Base-by-base conservation (phyloP, 2,329 filamentous ascomycete species). In the Colletotrichum lini region DNA sequence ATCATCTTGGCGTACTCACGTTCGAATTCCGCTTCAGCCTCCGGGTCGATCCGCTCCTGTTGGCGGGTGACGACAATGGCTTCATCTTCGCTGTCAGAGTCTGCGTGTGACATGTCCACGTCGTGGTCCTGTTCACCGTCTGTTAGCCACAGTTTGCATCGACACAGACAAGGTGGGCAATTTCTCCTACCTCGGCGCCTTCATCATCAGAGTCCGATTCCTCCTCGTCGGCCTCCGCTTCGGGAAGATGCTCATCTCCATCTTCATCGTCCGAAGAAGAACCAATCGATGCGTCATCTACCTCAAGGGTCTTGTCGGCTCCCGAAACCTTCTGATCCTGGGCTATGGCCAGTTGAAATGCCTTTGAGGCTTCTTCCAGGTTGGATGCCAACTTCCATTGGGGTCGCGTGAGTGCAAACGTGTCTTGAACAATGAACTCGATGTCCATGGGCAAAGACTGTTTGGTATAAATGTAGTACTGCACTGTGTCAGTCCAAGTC, bases 1-100 rank as follows among this genome's bases (percentile, higher is more conserved):
- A 99, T 98, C 90, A 99, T 93, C 82, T 97, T 98, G 47, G 96
- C 95, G 80, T 98, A 96, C 82, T 98, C 96, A 76, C 96, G 94
- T 79, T 99, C 97, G 79, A 99, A 99, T 52, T 99, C 96, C 8
- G 96, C 96, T 78, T 99, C 96, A 50, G 93, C 94, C 82, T 98
- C 95, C 0, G 96, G 95, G 75, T 99, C 95, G 67, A 95, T 88
- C 76, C 96, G 90, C 79, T 98, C 94, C 80, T 98, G 94, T 78
- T 96, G 92, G 72, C 95, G 91, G 54, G 94, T 97, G 58, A 99
- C 96, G 53, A 98, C 89, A 75, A 98, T 97, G 30, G 93, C 91
- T 79, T 98, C 95, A 74, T 98, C 95, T 72, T 94, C 92, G 12
- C 92, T 93, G 50, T 92, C 91, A 40, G 88, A 92, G 47, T 89